Evolutionary conservation across 148 eudicot genomes (phyloP).

Genomic region (Fallopia convolvulus): DNA sequence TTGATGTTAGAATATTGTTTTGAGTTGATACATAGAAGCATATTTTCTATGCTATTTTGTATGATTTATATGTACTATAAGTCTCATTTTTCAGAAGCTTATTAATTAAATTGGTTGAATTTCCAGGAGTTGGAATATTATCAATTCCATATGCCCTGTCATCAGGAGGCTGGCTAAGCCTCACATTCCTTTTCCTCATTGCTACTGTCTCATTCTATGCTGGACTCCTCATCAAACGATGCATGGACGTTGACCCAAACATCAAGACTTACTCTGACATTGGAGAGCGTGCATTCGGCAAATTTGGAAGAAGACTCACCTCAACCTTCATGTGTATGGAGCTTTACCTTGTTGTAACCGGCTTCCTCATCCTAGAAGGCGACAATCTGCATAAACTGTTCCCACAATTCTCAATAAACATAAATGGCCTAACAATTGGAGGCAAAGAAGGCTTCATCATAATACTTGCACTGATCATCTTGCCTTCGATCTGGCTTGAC

Average conservation of each 20-base stretch:
- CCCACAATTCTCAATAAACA: slow-evolving; percentile 19
- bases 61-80: not conserved
- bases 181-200: slow-evolving; percentile 22
- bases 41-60: not conserved
- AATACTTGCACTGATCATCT: slow-evolving; percentile 27
- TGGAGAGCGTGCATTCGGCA: slow-evolving; percentile 48
- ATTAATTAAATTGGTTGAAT: not conserved
- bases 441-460: slow-evolving; percentile 38
- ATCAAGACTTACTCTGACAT: slow-evolving; percentile 43
- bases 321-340: slow-evolving; percentile 35
- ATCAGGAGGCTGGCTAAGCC: slow-evolving; percentile 49
- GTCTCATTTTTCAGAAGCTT: too few species aligned
- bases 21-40: too few species aligned
- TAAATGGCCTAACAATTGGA: slow-evolving; percentile 21
- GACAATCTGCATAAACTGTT: slow-evolving; percentile 40
- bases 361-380: slow-evolving; percentile 55
- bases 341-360: slow-evolving; percentile 44
- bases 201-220: slow-evolving; percentile 36
- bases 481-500: slow-evolving; percentile 37
- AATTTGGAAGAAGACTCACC: slow-evolving; percentile 27
- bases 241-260: slow-evolving; percentile 40
- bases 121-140: slow-evolving; percentile 43
- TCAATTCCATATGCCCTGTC: slow-evolving; percentile 45
- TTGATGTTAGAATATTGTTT: too few species aligned
- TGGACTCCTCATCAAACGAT: slow-evolving; percentile 38